Percentiles rank a stretch among this genome's conserved stretches.
Conservation (phyloP, 345 rosid genomes). For the Corchorus olitorius region DNA sequence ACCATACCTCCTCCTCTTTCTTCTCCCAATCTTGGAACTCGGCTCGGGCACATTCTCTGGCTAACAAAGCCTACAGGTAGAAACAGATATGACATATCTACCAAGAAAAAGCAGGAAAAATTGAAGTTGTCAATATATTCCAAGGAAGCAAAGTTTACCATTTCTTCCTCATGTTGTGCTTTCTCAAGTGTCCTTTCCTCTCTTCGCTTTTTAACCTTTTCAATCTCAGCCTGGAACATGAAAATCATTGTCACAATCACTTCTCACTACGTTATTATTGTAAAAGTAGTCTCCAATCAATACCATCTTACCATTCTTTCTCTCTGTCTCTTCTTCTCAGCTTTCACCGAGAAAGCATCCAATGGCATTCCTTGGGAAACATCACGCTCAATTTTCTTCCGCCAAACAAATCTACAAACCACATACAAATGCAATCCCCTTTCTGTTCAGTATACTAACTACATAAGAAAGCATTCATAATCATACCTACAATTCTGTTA, state of each 20-base stretch:
- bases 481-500: not conserved
- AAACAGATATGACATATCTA: not conserved
- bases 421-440: not conserved
- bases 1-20: conserved; percentile 87
- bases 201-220: conserved; percentile 94
- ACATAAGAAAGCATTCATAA: not conserved
- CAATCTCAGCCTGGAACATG: conserved; percentile 75
- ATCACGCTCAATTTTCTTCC: conserved; percentile 91
- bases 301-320: conserved; percentile 79
- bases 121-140: conserved; percentile 5
- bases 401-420: conserved; percentile 82
- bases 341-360: conserved; percentile 68
- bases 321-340: conserved; percentile 77
- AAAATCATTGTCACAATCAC: not conserved
- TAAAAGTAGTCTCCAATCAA: not conserved
- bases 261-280: not conserved
- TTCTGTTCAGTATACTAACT: not conserved
- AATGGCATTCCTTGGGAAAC: conserved; percentile 65
- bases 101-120: not conserved
- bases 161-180: conserved; percentile 94
- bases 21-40: conserved; percentile 99
- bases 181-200: conserved; percentile 94
- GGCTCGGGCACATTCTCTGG: conserved; percentile 96
- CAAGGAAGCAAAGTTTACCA: conserved; percentile 47
- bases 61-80: conserved; percentile 70